Evolutionary conservation across 768 basidiomycete species (phyloP), one percentile per base, ranked within the genome.

Genomic region (Mycena polygramma): DNA sequence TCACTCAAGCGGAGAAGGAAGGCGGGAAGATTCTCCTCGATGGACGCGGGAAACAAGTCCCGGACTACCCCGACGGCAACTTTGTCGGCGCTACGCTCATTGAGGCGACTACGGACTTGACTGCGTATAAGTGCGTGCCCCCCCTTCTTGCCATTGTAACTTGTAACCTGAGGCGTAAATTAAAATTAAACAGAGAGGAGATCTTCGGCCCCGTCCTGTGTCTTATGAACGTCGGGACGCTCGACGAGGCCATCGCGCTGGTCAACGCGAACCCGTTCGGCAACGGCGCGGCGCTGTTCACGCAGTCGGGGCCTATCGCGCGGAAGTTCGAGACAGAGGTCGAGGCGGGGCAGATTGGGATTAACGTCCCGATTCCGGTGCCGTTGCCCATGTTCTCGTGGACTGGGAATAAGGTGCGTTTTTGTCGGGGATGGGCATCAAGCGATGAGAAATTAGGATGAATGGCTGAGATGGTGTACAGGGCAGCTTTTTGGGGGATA

Each of bases 261-360:
- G 91, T 99, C 81, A 99, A 99, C 83, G 81, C 85, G 71, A 99
- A 98, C 82, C 86, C 81, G 73, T 99, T 97, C 78, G 94, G 97
- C 7, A 99, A 99, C 74, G 97, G 97, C 36, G 90, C 97, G 24
- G 94, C 95, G 20, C 94, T 98, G 77, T 99, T 98, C 81, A 99
- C 97, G n/a, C 95, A 97, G 82, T 94, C 92, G 14, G 97, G 97
- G 15, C 94, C 97, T 26, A 95, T 95, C 14, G 97, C 96, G 19
- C 90, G 97, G 64, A 94, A 93, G 79, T 99, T 98, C 70, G 97
- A 99, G 82, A 85, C 84, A 15, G 87, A 91, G 58, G 90, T 97
- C 58, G 94, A 98, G 72, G 91, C 95, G 54, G 96, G 96, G 26
- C 96, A 94, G 81, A 89, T 99, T 77, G 97, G 97, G 52, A 90